phyloP scores from a whole-genome alignment of 2,329 filamentous ascomycete genomes.

The Magnaporthiopsis incrustans region DNA sequence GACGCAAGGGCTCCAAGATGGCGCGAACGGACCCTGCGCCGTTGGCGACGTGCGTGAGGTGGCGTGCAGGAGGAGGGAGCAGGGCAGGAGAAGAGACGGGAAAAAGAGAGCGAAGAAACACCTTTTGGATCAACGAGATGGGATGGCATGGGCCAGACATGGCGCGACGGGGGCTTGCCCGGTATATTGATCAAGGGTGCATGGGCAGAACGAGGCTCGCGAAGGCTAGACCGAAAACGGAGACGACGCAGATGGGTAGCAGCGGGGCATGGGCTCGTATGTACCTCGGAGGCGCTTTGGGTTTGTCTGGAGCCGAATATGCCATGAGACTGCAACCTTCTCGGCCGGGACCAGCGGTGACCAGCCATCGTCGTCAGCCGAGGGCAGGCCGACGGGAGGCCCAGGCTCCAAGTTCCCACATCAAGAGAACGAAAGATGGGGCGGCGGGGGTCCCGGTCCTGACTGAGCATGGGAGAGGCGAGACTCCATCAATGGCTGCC shows the following conservation, averaged over 20 bases:
- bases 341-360: neutral
- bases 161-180: no score
- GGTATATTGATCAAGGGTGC: neutral
- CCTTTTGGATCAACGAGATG: neutral
- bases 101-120: neutral
- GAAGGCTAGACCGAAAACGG: no score
- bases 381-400: neutral
- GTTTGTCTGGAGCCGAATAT: no score
- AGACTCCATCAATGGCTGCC: no score
- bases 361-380: neutral
- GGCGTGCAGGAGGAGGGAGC: neutral
- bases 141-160: neutral
- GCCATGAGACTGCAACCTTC: neutral
- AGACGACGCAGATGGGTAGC: no score
- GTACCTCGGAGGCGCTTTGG: neutral
- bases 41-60: neutral
- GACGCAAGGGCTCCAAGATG: neutral
- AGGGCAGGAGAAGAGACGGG: neutral
- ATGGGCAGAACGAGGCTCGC: neutral
- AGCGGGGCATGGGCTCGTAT: no score
- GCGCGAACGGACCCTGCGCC: neutral
- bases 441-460: no score
- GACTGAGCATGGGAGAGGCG: no score
- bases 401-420: neutral
- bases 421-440: neutral